Conservation (phyloP, 306 rosid genomes). For the Malus sylvestris region DNA sequence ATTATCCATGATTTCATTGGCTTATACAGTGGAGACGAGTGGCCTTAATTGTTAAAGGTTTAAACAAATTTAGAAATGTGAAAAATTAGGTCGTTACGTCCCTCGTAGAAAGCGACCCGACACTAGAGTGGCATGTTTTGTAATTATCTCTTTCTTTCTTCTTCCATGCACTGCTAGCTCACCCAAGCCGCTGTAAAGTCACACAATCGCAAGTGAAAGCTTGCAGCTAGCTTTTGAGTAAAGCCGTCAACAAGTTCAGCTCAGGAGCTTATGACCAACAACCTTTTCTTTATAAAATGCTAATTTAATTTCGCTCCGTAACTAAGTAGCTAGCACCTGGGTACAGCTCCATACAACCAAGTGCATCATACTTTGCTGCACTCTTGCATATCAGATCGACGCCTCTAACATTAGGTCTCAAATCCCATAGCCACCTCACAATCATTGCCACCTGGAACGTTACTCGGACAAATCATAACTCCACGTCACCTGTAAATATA, state of each 20-base stretch:
- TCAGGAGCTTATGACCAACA: background rate
- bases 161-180: too few species aligned
- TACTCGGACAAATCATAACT: background rate
- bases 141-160: background rate
- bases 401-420: background rate
- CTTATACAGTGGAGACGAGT: background rate
- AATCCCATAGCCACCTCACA: slow-evolving; percentile 6
- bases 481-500: slow-evolving; percentile 16
- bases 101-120: background rate
- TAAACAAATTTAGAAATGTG: background rate
- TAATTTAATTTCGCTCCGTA: too few species aligned
- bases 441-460: slow-evolving; percentile 12
- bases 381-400: background rate
- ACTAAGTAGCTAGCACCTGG: background rate
- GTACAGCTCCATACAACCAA: background rate
- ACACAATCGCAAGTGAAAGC: too few species aligned
- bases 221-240: background rate
- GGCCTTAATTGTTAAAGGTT: background rate
- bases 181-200: background rate
- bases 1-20: background rate
- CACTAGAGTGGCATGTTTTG: background rate
- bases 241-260: background rate
- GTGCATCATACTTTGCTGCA: background rate
- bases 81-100: background rate
- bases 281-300: background rate